Evolutionary conservation across 2,329 filamentous ascomycete species (phyloP).

Genomic region (Pseudocercospora macadamiae): DNA sequence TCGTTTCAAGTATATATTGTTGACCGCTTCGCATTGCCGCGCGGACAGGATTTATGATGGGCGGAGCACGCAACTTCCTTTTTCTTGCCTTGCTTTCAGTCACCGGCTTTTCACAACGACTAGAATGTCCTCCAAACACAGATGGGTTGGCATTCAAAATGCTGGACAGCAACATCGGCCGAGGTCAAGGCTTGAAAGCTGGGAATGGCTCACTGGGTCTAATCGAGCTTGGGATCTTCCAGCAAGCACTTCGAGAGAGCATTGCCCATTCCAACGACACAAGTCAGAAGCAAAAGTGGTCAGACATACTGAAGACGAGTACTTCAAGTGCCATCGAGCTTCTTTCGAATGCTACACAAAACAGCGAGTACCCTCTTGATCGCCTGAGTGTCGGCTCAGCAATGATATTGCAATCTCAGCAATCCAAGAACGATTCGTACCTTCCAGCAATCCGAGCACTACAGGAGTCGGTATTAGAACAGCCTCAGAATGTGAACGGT

Average conservation of each 20-base stretch:
- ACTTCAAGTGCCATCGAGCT: slow-evolving; percentile 24
- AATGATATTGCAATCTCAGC: slow-evolving; percentile 28
- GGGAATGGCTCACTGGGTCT: slow-evolving; percentile 25
- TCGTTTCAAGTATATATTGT: too few species aligned
- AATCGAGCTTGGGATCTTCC: slow-evolving; percentile 40
- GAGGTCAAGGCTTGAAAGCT: slow-evolving; percentile 36
- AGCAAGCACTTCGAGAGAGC: slow-evolving; percentile 36
- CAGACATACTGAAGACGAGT: slow-evolving; percentile 26
- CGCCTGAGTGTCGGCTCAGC: slow-evolving; percentile 37
- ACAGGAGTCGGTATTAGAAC: slow-evolving; percentile 32
- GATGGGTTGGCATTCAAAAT: slow-evolving; percentile 28
- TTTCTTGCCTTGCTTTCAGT: not conserved
- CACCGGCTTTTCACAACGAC: not conserved
- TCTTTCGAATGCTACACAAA: slow-evolving; percentile 28
- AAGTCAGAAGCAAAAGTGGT: slow-evolving; percentile 15
- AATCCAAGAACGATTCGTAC: slow-evolving; percentile 22
- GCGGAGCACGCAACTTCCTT: not conserved
- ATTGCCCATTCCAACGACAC: slow-evolving; percentile 23
- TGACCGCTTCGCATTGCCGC: too few species aligned
- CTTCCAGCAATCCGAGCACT: slow-evolving; percentile 26
- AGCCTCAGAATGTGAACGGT: slow-evolving; percentile 35
- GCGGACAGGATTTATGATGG: too few species aligned
- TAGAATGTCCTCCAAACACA: slow-evolving; percentile 14
- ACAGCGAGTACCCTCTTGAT: slow-evolving; percentile 36
- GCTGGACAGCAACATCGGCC: slow-evolving; percentile 38